Evolutionary conservation across 1,139 yeast species (phyloP).

Genomic region (Lodderomyces oxycetoniae): DNA sequence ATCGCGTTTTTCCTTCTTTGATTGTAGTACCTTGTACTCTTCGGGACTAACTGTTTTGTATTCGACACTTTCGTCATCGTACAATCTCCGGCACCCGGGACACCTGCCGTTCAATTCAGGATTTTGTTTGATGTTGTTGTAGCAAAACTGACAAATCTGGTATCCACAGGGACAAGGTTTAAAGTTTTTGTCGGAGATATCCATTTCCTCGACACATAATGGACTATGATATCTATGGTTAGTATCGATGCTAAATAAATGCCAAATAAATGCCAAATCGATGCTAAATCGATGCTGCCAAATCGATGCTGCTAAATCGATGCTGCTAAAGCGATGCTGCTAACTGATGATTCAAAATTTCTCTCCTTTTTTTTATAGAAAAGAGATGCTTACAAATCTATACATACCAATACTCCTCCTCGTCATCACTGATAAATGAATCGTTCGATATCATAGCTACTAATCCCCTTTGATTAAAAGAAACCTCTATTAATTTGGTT

Average conservation of each 20-base stretch:
- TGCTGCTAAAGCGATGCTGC: no score
- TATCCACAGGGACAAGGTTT: conserved; percentile 99
- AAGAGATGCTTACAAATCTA: no score
- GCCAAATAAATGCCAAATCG: no score
- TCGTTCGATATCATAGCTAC: conserved; percentile 28
- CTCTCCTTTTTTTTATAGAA: no score
- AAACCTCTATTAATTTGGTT: no score
- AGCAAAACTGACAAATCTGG: conserved; percentile 97
- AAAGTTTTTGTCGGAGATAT: conserved; percentile 90
- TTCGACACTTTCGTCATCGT: conserved; percentile 90
- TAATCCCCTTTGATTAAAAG: no score
- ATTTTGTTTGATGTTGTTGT: conserved; percentile 91
- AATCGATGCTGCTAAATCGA: no score
- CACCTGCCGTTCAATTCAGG: conserved; percentile 95
- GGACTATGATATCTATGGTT: conserved; percentile 48
- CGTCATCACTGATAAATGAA: conserved; percentile 69
- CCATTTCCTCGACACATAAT: conserved; percentile 96
- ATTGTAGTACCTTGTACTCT: conserved; percentile 75
- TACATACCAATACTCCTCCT: conserved; percentile 67
- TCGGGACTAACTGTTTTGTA: conserved; percentile 80
- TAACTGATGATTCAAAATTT: no score
- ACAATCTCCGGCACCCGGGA: conserved; percentile 94
- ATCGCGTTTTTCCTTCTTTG: conserved; percentile 75
- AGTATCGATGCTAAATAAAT: no score
- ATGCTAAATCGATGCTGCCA: no score